Base-by-base conservation (phyloP, 2,329 filamentous ascomycete species). In the Blastomyces gilchristii region DNA sequence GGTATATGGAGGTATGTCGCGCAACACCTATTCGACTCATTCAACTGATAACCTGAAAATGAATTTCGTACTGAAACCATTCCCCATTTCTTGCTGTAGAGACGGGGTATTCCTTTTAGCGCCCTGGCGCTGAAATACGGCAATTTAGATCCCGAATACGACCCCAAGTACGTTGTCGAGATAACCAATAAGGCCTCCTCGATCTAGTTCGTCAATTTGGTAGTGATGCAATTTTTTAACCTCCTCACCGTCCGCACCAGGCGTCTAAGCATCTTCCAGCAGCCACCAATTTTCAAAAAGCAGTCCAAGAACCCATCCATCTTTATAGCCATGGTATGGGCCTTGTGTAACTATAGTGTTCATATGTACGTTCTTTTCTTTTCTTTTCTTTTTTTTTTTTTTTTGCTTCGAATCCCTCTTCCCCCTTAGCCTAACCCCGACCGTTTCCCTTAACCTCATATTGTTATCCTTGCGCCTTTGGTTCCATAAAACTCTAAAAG, bases 131-230 rank as follows among this genome's bases (percentile, higher is more conserved):
- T 93, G 71, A 80, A 81, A 28, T 90, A 88, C 70, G 86, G 86
- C 60, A 69, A 74, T 2, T 68, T 81, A 3, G 82, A 81, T 11
- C 78, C 69, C 63, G 77, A 71, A 70, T 79, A 83, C 12, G 81
- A 83, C 60, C 74, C 80, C 1, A 83, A 83, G 56, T 82, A 80
- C 63, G 83, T 86, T 69, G 76, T 75, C 0, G 73, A 77, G 37
- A 80, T 83, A 65, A 76, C 88, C 31, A 87, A 86, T 66, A 80
- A 83, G 65, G 87, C 87, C 0, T 87, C 83, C 47, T 88, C 85
- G 18, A 86, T 93, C 64, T 92, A 92, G 74, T 92, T 92, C 69
- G 83, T 91, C 67, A 92, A 87, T 64, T 77, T 93, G 28, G 89
- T 93, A 1, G 85, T 92, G 58, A 90, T 92, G 87, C 83, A 78